Base-by-base conservation (phyloP, 306 rosid genomes). In the Prunus kanzakura region DNA sequence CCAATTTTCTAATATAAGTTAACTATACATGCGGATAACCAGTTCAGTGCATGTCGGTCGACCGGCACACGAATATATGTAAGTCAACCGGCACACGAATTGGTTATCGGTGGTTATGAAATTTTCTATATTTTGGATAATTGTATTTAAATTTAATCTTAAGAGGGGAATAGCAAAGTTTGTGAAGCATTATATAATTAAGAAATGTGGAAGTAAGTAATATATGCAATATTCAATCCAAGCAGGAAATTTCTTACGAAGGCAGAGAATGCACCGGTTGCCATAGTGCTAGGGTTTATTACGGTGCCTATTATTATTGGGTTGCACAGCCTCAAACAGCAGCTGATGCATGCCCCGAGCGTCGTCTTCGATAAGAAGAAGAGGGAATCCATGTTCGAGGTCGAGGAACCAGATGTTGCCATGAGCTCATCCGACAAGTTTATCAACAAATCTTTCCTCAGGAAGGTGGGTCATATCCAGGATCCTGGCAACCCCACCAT, bases 401-500 rank as follows among this genome's bases (percentile, higher is more conserved):
- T 82, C 41, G 79, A 73, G 1, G 56, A 82, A 2, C 86, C 82
- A 2, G 82, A 82, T 57, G 20, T 19, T 22, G 76, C 65, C 2
- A 15, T 82, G 47, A 32, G 47, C 45, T 78, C 64, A 16, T 75
- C 82, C 4, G 77, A 78, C 71, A 82, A 78, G 50, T 82, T 82
- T n/a, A 16, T 82, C 50, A 62, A 69, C 69, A 78, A 82, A 11
- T 82, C 86, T 4, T 82, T 68, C 58, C 69, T 82, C 16, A 78
- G 85, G 72, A 78, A 78, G 55, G n/a, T 82, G 29, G 82, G 77
- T 69, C 86, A 69, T 46, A 74, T 69, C 52, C 86, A 82, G 38
- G 76, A 73, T 22, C 23, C 66, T 8, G 2, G 3, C 56, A 29
- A 50, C 18, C 67, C 20, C 11, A 18, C 66, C 15, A 70, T 72